Percentiles rank a stretch among this genome's conserved stretches.
Conservation (phyloP, 306 rosid genomes). For the Amphicarpaea edgeworthii region DNA sequence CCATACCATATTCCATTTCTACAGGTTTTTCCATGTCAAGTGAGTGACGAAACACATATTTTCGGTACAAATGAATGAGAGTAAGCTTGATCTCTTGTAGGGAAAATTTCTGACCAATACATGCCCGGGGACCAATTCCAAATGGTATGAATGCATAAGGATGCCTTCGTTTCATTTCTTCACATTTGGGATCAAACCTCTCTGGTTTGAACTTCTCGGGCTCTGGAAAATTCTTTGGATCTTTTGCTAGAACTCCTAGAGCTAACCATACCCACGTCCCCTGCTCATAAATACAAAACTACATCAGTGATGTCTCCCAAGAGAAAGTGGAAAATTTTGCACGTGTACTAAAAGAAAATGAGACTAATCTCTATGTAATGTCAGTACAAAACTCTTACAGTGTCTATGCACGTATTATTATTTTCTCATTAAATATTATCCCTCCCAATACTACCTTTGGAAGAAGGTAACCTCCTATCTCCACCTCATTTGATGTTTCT, state of each 20-base stretch:
- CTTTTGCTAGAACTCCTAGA: slow-evolving; percentile 92
- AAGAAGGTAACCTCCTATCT: slow-evolving; percentile 90
- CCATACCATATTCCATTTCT: slow-evolving; percentile 81
- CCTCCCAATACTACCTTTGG: slow-evolving; percentile 82
- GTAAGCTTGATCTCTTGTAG: slow-evolving; percentile 84
- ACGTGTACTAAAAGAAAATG: no score
- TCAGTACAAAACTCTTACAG: background rate
- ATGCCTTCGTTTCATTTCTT: slow-evolving; percentile 83
- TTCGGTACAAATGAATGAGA: slow-evolving; percentile 77
- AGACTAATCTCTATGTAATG: no score
- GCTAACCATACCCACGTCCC: slow-evolving; percentile 99
- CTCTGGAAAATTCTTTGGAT: slow-evolving; percentile 81
- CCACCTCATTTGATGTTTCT: slow-evolving; percentile 82
- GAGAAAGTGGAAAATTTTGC: no score
- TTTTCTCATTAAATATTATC: background rate
- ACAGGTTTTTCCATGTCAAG: slow-evolving; percentile 79
- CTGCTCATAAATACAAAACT: slow-evolving; percentile 49
- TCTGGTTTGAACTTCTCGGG: slow-evolving; percentile 93
- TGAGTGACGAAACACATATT: slow-evolving; percentile 74
- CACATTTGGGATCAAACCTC: slow-evolving; percentile 81
- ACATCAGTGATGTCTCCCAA: slow-evolving; percentile 11
- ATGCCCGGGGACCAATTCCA: slow-evolving; percentile 93
- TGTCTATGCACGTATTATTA: background rate
- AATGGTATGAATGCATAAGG: slow-evolving; percentile 92
- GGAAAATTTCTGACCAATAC: slow-evolving; percentile 88